These are phyloP conservation scores for Yamadazyma paraphyllophila DNA, from an alignment of 805 yeast species.

Conservation along the genomic window DNA sequence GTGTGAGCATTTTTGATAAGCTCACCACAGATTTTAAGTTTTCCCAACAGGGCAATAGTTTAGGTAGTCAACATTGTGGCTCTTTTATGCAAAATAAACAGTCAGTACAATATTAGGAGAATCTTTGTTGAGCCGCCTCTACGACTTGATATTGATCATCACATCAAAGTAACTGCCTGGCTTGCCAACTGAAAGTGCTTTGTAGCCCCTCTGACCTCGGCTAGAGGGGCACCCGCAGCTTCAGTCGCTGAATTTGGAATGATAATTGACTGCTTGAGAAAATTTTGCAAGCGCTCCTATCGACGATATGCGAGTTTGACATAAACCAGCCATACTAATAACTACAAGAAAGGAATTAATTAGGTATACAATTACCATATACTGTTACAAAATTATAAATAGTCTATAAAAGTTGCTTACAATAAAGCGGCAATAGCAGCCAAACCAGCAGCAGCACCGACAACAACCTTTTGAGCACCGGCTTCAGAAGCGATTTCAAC, in stretches of 20 bases:
- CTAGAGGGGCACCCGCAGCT: neutral
- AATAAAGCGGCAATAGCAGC: slow-evolving; percentile 51
- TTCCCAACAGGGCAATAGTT: too few species aligned
- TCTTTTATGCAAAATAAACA: too few species aligned
- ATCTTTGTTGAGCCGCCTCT: too few species aligned
- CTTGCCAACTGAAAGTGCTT: too few species aligned
- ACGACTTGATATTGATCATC: too few species aligned
- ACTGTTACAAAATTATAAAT: slow-evolving; percentile 7
- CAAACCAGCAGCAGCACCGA: slow-evolving; percentile 51
- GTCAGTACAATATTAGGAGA: too few species aligned
- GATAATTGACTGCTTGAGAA: neutral
- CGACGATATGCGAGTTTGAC: too few species aligned
- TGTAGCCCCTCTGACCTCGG: neutral
- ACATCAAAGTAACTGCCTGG: too few species aligned
- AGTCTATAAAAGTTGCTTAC: slow-evolving; percentile 23
- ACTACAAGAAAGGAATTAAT: neutral
- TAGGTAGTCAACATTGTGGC: too few species aligned
- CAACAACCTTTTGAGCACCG: slow-evolving; percentile 45
- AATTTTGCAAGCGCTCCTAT: neutral
- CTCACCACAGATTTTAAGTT: too few species aligned
- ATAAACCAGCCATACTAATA: neutral
- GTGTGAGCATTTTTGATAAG: too few species aligned
- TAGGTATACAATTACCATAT: neutral
- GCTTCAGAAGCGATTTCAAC: slow-evolving; percentile 27
- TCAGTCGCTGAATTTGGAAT: neutral